phyloP scores from a whole-genome alignment of 108 stramenopile species.

The Discostella stelligeroides region DNA sequence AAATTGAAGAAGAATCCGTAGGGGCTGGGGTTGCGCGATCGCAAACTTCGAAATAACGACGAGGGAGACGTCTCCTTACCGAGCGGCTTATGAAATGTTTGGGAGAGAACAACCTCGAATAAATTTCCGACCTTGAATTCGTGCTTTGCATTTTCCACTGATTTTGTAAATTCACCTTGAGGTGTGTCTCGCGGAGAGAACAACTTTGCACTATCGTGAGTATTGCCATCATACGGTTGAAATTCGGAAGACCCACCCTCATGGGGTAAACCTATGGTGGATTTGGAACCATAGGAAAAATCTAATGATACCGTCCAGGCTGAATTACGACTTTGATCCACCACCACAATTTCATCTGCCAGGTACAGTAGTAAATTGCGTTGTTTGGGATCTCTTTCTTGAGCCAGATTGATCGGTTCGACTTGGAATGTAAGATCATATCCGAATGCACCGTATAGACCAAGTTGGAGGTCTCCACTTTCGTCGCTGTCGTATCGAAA shows the following conservation, averaged over 20 bases:
- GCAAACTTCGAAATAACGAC: slow-evolving; percentile 85
- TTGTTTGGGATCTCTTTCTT: slow-evolving; percentile 85
- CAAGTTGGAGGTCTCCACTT: slow-evolving; percentile 90
- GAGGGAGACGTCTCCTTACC: slow-evolving; percentile 72
- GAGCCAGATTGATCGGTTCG: slow-evolving; percentile 89
- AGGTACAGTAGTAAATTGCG: slow-evolving; percentile 92
- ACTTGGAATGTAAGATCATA: slow-evolving; percentile 98
- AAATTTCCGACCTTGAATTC: slow-evolving; percentile 96
- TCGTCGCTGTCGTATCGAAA: slow-evolving; percentile 74
- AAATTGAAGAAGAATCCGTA: slow-evolving; percentile 98
- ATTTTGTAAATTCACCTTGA: slow-evolving; percentile 79
- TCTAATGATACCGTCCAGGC: slow-evolving; percentile 94
- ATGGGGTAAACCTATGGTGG: slow-evolving; percentile 85
- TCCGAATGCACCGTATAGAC: slow-evolving; percentile 96
- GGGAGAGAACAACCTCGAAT: slow-evolving; percentile 95
- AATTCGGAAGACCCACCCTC: slow-evolving; percentile 54
- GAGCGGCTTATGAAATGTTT: slow-evolving; percentile 90
- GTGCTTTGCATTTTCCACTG: slow-evolving; percentile 88
- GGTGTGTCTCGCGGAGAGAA: slow-evolving; percentile 85
- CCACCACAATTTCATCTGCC: slow-evolving; percentile 92
- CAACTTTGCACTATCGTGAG: slow-evolving; percentile 31
- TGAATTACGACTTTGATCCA: slow-evolving; percentile 91
- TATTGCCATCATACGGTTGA: slow-evolving; percentile 59
- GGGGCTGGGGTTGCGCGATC: slow-evolving; percentile 92
- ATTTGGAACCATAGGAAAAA: slow-evolving; percentile 77